Percentiles rank a stretch among this genome's conserved stretches.
These are phyloP conservation scores for Onygena corvina DNA, from an alignment of 2,329 filamentous ascomycete genomes.

Conservation along the genomic window DNA sequence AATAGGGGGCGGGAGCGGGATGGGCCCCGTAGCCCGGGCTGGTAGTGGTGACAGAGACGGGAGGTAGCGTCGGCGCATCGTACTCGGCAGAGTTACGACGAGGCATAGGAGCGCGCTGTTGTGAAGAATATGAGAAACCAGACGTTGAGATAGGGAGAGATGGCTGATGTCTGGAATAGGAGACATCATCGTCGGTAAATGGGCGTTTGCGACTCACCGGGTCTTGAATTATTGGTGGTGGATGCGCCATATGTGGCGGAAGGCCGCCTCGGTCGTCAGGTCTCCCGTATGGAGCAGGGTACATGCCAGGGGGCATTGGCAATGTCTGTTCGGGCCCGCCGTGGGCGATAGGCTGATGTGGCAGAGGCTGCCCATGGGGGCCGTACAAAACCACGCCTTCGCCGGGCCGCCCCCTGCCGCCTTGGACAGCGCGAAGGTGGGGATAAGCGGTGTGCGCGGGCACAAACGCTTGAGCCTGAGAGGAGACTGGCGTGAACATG, in stretches of 20 bases:
- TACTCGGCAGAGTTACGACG: constrained; percentile 38
- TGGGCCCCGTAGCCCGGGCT: constrained; percentile 34
- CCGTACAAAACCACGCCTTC: constrained; percentile 36
- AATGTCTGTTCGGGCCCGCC: constrained; percentile 24
- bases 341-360: constrained; percentile 18
- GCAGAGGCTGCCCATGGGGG: constrained; percentile 37
- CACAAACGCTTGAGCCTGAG: constrained; percentile 58
- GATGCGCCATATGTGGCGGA: constrained; percentile 27
- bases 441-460: constrained; percentile 57
- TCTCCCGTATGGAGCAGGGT: constrained; percentile 27
- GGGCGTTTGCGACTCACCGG: constrained; percentile 34
- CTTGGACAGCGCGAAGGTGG: constrained; percentile 36
- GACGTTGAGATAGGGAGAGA: constrained; percentile 19
- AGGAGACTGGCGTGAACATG: constrained; percentile 64
- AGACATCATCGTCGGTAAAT: constrained; percentile 16
- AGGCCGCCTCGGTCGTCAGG: constrained; percentile 19
- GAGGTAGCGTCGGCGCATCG: constrained; percentile 36
- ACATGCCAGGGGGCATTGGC: constrained; percentile 32
- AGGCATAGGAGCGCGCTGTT: constrained; percentile 28
- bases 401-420: constrained; percentile 23
- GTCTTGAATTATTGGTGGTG: constrained; percentile 28
- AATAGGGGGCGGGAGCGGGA: constrained; percentile 26
- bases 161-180: constrained; percentile 14
- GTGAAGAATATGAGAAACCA: constrained; percentile 22
- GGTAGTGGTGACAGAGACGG: constrained; percentile 36